Conservation (phyloP, 768 basidiomycete species). For the Hemileccinum rubropunctum region DNA sequence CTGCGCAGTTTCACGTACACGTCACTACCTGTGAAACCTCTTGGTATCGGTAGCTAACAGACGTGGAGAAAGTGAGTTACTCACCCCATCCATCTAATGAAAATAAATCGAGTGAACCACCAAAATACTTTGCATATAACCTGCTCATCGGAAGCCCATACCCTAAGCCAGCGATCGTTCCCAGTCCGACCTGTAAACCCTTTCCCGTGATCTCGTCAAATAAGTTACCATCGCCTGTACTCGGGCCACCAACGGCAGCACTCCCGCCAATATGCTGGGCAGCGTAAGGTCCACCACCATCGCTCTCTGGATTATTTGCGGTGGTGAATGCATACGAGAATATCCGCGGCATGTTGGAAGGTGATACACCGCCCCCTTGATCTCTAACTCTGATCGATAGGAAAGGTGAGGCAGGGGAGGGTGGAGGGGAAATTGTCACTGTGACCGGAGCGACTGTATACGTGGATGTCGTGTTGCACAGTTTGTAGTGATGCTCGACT, state of each 20-base stretch:
- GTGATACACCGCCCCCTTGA: constrained; percentile 82
- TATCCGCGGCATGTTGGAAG: constrained; percentile 69
- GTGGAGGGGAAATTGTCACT: constrained; percentile 67
- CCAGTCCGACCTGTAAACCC: constrained; percentile 75
- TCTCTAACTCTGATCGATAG: constrained; percentile 81
- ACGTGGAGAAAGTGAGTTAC: constrained; percentile 14
- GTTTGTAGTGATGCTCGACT: constrained; percentile 65
- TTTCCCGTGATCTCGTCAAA: constrained; percentile 79
- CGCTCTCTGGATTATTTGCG: constrained; percentile 51
- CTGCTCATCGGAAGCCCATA: constrained; percentile 84
- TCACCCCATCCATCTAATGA: constrained; percentile 83
- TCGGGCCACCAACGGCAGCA: constrained; percentile 50
- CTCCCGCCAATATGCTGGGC: constrained; percentile 75
- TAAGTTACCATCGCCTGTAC: constrained; percentile 47
- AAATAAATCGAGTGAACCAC: constrained; percentile 78
- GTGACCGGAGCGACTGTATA: constrained; percentile 55
- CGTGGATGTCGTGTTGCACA: constrained; percentile 34
- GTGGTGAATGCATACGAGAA: constrained; percentile 94
- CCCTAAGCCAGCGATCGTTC: constrained; percentile 88
- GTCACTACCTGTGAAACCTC: constrained; percentile 39
- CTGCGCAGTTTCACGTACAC: constrained; percentile 54
- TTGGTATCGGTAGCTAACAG: not conserved
- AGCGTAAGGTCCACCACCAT: constrained; percentile 70
- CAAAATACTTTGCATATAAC: constrained; percentile 80
- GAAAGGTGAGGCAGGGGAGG: constrained; percentile 38